phyloP scores from a whole-genome alignment of 768 basidiomycete species.

The Boletus rubropictus region DNA sequence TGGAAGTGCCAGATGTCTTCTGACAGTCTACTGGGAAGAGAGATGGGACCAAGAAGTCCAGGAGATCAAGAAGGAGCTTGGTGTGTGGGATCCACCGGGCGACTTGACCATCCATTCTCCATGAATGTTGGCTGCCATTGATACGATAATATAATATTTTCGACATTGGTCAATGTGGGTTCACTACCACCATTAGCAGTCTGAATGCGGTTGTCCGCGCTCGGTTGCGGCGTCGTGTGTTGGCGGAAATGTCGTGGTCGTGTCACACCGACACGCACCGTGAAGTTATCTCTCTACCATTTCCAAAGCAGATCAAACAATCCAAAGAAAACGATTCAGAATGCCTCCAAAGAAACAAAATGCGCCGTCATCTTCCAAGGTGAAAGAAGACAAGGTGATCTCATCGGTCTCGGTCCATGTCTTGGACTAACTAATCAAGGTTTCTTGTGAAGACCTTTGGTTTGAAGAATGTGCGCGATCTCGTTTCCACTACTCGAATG shows the following conservation, averaged over 20 bases:
- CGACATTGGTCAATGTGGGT: not conserved
- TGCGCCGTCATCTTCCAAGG: slow-evolving; percentile 52
- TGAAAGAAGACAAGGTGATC: slow-evolving; percentile 76
- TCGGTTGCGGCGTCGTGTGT: too few species aligned
- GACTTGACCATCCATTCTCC: slow-evolving; percentile 18
- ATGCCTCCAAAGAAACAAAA: slow-evolving; percentile 86
- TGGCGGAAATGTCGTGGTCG: not conserved
- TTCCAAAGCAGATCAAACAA: not conserved
- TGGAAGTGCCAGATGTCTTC: slow-evolving; percentile 63
- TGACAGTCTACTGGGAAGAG: slow-evolving; percentile 95
- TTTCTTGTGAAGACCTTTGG: slow-evolving; percentile 65
- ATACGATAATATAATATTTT: too few species aligned
- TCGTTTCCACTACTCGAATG: slow-evolving; percentile 3
- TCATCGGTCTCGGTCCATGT: slow-evolving; percentile 10
- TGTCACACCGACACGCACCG: not conserved
- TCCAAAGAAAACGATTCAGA: not conserved
- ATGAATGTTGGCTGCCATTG: not conserved
- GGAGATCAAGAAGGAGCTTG: slow-evolving; percentile 80
- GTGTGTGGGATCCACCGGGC: slow-evolving; percentile 74
- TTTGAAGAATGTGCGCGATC: slow-evolving; percentile 70
- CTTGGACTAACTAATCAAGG: slow-evolving; percentile 27
- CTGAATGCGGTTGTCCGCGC: too few species aligned
- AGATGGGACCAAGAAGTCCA: slow-evolving; percentile 81
- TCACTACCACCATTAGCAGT: too few species aligned
- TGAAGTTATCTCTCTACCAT: not conserved